These are phyloP conservation scores for Aphanomyces invadans DNA, from an alignment of 352 stramenopile genomes.

Conservation along the genomic window DNA sequence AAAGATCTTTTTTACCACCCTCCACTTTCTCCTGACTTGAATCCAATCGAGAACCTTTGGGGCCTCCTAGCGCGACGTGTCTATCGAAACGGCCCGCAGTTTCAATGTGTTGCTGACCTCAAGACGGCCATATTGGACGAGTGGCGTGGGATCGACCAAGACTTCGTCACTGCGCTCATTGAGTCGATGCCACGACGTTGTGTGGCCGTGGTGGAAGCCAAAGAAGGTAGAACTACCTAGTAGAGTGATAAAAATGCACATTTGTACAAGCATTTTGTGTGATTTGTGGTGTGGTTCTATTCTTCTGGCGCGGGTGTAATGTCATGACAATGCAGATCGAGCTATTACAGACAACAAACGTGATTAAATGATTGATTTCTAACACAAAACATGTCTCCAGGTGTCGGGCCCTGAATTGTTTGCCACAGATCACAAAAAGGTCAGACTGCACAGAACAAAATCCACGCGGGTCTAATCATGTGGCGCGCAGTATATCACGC, in stretches of 20 bases:
- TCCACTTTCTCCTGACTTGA: not conserved
- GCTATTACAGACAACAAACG: not conserved
- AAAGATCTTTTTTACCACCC: not conserved
- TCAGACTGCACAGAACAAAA: not conserved
- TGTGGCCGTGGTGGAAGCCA: not conserved
- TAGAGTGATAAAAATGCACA: not conserved
- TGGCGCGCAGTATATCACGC: not conserved
- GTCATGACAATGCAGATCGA: not conserved
- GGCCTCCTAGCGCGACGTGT: not conserved
- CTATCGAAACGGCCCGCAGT: not conserved
- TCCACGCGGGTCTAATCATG: not conserved
- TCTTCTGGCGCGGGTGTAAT: not conserved
- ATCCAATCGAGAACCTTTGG: slow-evolving; percentile 2
- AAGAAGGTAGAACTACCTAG: not conserved
- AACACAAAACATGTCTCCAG: not conserved
- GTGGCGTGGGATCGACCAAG: not conserved
- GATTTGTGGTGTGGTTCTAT: not conserved
- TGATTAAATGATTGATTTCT: not conserved
- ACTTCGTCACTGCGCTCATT: not conserved
- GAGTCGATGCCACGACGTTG: not conserved
- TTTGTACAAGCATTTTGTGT: not conserved
- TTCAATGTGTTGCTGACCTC: not conserved
- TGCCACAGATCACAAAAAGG: not conserved
- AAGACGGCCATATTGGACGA: not conserved
- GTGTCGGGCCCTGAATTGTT: not conserved